phyloP scores from a whole-genome alignment of 1,284 basidiomycete genomes.

The Agroathelia rolfsii region DNA sequence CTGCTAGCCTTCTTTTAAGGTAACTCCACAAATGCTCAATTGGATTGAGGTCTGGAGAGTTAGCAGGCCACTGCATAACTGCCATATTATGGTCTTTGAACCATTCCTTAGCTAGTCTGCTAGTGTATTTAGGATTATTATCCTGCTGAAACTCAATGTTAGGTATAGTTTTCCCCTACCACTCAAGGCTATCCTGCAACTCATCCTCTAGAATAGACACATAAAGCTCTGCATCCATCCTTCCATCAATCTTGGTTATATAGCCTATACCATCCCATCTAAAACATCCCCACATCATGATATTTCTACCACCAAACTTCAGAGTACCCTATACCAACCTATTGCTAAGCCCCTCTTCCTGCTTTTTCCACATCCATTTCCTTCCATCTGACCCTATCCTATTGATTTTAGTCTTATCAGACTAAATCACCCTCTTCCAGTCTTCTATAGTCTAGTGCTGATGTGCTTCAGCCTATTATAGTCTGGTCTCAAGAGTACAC shows the following conservation, averaged over 20 bases:
- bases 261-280: conserved; percentile 18
- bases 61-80: conserved; percentile 21
- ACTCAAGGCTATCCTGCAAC: conserved; percentile 13
- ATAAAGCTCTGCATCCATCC: conserved; percentile 23
- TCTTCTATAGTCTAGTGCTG: conserved; percentile 18
- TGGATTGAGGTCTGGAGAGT: conserved; percentile 25
- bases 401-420: conserved; percentile 25
- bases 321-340: conserved; percentile 10
- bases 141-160: conserved; percentile 26
- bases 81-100: conserved; percentile 17
- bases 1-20: conserved; percentile 10
- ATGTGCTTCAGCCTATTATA: conserved; percentile 15
- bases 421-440: conserved; percentile 20
- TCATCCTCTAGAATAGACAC: conserved; percentile 20
- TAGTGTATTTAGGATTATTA: conserved; percentile 21
- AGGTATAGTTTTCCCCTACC: conserved; percentile 7
- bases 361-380: conserved; percentile 17
- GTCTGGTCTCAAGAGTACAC: too few relatives aligned
- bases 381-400: conserved; percentile 24
- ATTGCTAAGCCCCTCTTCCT: conserved; percentile 12
- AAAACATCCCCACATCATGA: conserved; percentile 28
- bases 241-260: conserved; percentile 14
- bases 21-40: conserved; percentile 27
- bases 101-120: conserved; percentile 17
- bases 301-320: conserved; percentile 23